Conservation (phyloP, 768 basidiomycete species). For the Wakefieldia striispora region DNA sequence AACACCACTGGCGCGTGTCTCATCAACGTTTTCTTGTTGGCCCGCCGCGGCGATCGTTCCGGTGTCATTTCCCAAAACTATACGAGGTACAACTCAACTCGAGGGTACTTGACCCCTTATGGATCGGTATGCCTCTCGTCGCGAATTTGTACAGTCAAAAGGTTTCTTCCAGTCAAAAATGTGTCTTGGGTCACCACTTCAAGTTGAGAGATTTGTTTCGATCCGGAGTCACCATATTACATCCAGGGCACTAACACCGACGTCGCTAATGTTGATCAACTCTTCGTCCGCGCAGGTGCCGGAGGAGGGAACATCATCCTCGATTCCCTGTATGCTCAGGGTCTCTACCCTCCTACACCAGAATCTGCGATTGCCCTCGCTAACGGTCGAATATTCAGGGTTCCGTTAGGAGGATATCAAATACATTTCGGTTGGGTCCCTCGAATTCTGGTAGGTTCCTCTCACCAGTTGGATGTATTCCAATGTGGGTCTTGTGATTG, state of each 20-base stretch:
- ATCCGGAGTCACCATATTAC: slow-evolving; percentile 58
- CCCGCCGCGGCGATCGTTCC: slow-evolving; percentile 73
- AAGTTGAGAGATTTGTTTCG: slow-evolving; percentile 66
- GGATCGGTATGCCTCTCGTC: slow-evolving; percentile 53
- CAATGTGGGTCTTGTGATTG: slow-evolving; percentile 31
- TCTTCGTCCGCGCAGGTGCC: slow-evolving; percentile 75
- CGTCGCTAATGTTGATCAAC: slow-evolving; percentile 64
- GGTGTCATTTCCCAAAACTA: slow-evolving; percentile 67
- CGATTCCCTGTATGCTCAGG: slow-evolving; percentile 84
- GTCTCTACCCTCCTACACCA: slow-evolving; percentile 74
- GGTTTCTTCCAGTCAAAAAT: slow-evolving; percentile 43
- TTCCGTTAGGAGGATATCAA: slow-evolving; percentile 85
- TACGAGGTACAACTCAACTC: slow-evolving; percentile 58
- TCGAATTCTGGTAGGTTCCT: slow-evolving; percentile 57
- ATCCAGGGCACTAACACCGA: slow-evolving; percentile 65
- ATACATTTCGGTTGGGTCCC: slow-evolving; percentile 61
- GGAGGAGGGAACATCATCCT: slow-evolving; percentile 79
- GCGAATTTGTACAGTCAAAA: neutral
- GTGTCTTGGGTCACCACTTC: slow-evolving; percentile 56
- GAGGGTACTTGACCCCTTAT: slow-evolving; percentile 68
- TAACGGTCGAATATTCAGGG: slow-evolving; percentile 64
- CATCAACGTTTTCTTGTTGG: slow-evolving; percentile 72
- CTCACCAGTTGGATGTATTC: slow-evolving; percentile 78
- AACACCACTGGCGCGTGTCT: slow-evolving; percentile 34
- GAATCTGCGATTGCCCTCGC: slow-evolving; percentile 68